Evolutionary conservation across 2,329 filamentous ascomycete genomes (phyloP).

Genomic region (Colletotrichum ledebouriae): DNA sequence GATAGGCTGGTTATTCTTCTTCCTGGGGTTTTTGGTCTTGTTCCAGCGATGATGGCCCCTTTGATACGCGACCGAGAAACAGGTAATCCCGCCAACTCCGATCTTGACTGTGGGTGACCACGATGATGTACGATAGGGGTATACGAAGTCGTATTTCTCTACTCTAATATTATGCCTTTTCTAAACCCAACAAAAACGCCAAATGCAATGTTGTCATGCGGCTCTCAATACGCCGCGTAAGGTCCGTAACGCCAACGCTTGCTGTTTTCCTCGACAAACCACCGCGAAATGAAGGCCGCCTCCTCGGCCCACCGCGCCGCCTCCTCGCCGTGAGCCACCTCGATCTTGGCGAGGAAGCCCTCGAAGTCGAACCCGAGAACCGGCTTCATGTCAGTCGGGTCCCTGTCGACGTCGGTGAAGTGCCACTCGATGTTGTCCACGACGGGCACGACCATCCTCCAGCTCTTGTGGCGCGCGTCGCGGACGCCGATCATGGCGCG

Average conservation of each 20-base stretch:
- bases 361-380: slow-evolving; percentile 38
- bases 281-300: slow-evolving; percentile 44
- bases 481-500: slow-evolving; percentile 43
- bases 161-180: no score
- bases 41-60: neutral
- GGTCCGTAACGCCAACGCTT: slow-evolving; percentile 31
- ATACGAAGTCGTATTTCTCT: no score
- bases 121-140: no score
- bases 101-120: no score
- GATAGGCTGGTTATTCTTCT: neutral
- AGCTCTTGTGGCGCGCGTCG: slow-evolving; percentile 41
- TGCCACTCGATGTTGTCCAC: slow-evolving; percentile 42
- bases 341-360: slow-evolving; percentile 34
- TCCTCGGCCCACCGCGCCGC: slow-evolving; percentile 44
- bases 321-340: slow-evolving; percentile 29
- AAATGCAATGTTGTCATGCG: neutral
- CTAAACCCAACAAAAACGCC: neutral
- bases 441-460: slow-evolving; percentile 44
- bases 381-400: slow-evolving; percentile 37
- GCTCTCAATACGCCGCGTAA: slow-evolving; percentile 19
- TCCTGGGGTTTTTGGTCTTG: neutral
- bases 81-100: no score
- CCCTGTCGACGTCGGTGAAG: slow-evolving; percentile 42
- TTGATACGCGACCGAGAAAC: no score
- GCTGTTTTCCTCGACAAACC: slow-evolving; percentile 43